Evolutionary conservation across 2,329 filamentous ascomycete genomes (phyloP), one percentile per base, ranked within the genome.

Genomic region (Didymella lethalis): DNA sequence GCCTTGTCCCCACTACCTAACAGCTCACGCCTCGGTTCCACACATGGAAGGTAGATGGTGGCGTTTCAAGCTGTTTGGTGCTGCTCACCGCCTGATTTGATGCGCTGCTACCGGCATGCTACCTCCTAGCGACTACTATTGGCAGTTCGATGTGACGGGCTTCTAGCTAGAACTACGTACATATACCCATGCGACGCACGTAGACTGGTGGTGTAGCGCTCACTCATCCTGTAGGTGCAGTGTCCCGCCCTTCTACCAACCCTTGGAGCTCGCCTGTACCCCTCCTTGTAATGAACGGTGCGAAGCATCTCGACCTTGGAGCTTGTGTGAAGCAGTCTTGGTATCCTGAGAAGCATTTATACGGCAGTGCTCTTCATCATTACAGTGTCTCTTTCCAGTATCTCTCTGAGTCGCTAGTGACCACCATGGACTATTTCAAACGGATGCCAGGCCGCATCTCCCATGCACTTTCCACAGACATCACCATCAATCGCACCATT

Each of bases 401-500:
- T 2, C 32, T n/a, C 32, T 44, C 26, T 44, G 47, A 23, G 11
- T 41, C 26, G 26, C 46, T 36, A 40, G 47, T 40, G 34, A 36
- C 43, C 48, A 63, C 47, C 29, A 75, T 75, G 72, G 65, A 68
- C 11, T 66, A 65, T 51, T 38, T 71, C 38, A 64, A 62, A 34
- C 64, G 55, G 12, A 59, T 57, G 16, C 61, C 63, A 29, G 51
- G 54, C 14, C 63, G 61, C 32, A 57, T 63, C 26, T 63, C 60
- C 11, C 55, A 69, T 20, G 64, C 65, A 18, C 47, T 74, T 32
- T 54, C 61, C 5, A 68, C 64, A 14, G 73, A 76, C 51, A 65
- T 70, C 34, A 75, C 71, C 12, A 44, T 76, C 29, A 65, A 67
- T 23, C 69, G 70, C 14, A 66, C 66, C 12, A 62, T 67, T 26